Evolutionary conservation across 768 basidiomycete genomes (phyloP).

Genomic region (Hemileccinum rubropunctum): DNA sequence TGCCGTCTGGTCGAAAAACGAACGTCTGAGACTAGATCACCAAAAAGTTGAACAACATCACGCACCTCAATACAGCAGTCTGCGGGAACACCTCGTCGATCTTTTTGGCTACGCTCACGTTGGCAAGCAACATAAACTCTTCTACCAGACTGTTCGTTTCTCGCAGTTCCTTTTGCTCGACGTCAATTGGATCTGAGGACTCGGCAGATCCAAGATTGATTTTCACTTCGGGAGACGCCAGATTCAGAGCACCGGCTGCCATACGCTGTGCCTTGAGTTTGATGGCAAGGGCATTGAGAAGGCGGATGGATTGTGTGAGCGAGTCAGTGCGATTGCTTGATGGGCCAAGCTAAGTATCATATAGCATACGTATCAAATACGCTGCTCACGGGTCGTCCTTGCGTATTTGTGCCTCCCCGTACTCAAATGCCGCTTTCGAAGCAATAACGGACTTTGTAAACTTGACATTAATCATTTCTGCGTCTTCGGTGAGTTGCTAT

Average conservation of each 20-base stretch:
- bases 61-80: slow-evolving; percentile 85
- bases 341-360: neutral
- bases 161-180: slow-evolving; percentile 88
- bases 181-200: slow-evolving; percentile 93
- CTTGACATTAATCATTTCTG: slow-evolving; percentile 84
- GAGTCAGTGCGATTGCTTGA: slow-evolving; percentile 72
- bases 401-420: slow-evolving; percentile 91
- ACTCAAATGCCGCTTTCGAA: slow-evolving; percentile 95
- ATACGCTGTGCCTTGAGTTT: slow-evolving; percentile 85
- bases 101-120: slow-evolving; percentile 87
- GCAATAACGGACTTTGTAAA: slow-evolving; percentile 97
- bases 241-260: slow-evolving; percentile 94
- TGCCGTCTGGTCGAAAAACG: slow-evolving; percentile 60
- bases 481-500: slow-evolving; percentile 87
- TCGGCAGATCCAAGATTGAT: slow-evolving; percentile 93
- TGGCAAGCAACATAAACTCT: slow-evolving; percentile 98
- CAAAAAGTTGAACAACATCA: neutral
- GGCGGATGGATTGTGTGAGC: slow-evolving; percentile 79
- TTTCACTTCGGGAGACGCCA: slow-evolving; percentile 98
- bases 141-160: slow-evolving; percentile 98
- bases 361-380: neutral
- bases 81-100: slow-evolving; percentile 95
- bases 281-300: slow-evolving; percentile 83
- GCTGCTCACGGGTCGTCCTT: slow-evolving; percentile 83
- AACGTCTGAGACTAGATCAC: slow-evolving; percentile 4